phyloP scores from a whole-genome alignment of 352 stramenopile genomes.

The Phytophthora citricola region DNA sequence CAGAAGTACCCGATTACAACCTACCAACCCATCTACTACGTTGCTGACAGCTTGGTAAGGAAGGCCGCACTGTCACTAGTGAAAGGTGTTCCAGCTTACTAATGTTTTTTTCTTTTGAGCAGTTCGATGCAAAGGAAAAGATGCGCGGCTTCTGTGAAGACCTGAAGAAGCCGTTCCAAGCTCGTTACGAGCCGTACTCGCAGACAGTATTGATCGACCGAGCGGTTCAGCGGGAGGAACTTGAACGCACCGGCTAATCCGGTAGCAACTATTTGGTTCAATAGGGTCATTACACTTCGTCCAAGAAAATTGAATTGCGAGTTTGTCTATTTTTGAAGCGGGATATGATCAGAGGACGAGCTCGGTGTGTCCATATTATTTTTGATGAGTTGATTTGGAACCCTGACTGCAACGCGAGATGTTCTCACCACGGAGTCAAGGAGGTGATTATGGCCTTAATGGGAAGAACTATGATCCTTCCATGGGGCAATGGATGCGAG shows the following conservation, averaged over 20 bases:
- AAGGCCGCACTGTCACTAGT: neutral
- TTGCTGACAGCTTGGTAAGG: slow-evolving; percentile 93
- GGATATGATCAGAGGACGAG: slow-evolving; percentile 30
- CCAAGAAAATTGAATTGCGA: slow-evolving; percentile 7
- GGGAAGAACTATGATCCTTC: slow-evolving; percentile 57
- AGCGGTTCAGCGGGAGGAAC: slow-evolving; percentile 69
- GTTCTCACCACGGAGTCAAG: slow-evolving; percentile 42
- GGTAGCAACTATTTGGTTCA: neutral
- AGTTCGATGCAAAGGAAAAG: slow-evolving; percentile 92
- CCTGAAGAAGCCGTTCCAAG: slow-evolving; percentile 96
- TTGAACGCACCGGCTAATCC: slow-evolving; percentile 12
- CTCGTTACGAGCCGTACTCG: slow-evolving; percentile 94
- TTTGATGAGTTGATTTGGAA: slow-evolving; percentile 28
- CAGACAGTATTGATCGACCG: slow-evolving; percentile 86
- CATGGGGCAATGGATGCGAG: slow-evolving; percentile 71
- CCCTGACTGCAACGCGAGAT: slow-evolving; percentile 28
- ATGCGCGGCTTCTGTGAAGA: slow-evolving; percentile 97
- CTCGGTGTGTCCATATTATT: neutral
- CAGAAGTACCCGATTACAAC: slow-evolving; percentile 98
- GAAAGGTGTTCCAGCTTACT: neutral
- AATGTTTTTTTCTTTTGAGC: neutral
- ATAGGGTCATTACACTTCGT: neutral
- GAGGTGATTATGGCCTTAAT: slow-evolving; percentile 30
- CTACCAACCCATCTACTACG: slow-evolving; percentile 98
- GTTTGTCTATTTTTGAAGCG: slow-evolving; percentile 30